These are phyloP conservation scores for Claviceps lovelessii DNA, from an alignment of 2,329 filamentous ascomycete genomes.

Conservation along the genomic window DNA sequence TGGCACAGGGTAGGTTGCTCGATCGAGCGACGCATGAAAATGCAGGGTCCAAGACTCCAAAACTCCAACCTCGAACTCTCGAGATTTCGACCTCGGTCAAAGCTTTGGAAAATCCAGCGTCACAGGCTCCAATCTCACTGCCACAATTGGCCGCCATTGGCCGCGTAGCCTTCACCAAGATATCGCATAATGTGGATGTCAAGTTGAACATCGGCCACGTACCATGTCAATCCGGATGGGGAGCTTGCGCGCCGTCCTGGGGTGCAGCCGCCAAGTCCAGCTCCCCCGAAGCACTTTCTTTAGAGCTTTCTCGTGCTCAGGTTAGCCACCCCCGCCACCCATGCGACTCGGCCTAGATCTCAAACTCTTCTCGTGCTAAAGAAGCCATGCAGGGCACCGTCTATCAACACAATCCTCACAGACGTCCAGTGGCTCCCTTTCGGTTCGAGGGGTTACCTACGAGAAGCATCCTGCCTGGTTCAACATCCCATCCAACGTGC, in stretches of 20 bases:
- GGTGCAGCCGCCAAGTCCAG: constrained; percentile 11
- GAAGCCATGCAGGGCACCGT: neutral
- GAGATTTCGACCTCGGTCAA: neutral
- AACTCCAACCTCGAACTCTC: neutral
- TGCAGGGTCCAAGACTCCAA: neutral
- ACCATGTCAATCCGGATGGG: constrained; percentile 14
- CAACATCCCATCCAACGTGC: constrained; percentile 66
- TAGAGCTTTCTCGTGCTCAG: constrained; percentile 2
- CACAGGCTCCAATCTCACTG: neutral
- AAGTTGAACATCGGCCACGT: neutral
- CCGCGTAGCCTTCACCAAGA: neutral
- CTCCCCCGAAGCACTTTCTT: constrained; percentile 3
- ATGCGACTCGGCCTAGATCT: neutral
- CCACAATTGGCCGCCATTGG: neutral
- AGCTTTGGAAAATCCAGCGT: neutral
- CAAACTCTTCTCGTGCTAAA: neutral
- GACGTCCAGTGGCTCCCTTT: neutral
- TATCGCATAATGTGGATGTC: neutral
- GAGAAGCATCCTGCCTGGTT: constrained; percentile 62
- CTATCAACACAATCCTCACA: neutral
- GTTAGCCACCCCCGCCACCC: neutral
- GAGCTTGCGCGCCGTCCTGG: constrained; percentile 15
- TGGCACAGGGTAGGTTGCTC: neutral
- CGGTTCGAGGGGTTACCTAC: constrained; percentile 50
- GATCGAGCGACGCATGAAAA: neutral